These are phyloP conservation scores for Harringtonia lauricola DNA, from an alignment of 2,329 filamentous ascomycete species.

Conservation along the genomic window DNA sequence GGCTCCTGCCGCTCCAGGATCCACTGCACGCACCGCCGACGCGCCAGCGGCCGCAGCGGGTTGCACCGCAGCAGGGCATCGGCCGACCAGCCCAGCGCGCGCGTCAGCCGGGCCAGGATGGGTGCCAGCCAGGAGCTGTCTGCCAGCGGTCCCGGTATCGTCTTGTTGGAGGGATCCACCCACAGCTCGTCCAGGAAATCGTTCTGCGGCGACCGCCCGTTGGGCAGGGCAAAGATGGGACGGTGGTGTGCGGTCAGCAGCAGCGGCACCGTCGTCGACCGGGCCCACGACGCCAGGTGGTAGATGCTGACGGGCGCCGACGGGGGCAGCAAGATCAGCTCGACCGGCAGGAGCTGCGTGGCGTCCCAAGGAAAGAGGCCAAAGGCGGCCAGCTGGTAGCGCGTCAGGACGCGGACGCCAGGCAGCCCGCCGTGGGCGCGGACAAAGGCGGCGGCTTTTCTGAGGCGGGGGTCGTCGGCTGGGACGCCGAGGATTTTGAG, in stretches of 20 bases:
- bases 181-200: conserved; percentile 23
- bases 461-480: conserved; percentile 10
- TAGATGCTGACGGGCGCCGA: conserved; percentile 20
- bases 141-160: no score
- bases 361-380: conserved; percentile 22
- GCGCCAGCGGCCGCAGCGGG: conserved; percentile 10
- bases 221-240: conserved; percentile 18
- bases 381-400: conserved; percentile 12
- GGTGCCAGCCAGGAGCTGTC: neutral
- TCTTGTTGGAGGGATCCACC: conserved; percentile 4
- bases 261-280: conserved; percentile 14
- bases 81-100: conserved; percentile 9
- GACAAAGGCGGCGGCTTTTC: conserved; percentile 15
- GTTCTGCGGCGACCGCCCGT: conserved; percentile 12
- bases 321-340: conserved; percentile 21
- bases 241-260: conserved; percentile 18
- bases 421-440: conserved; percentile 17
- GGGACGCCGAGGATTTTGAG: conserved; percentile 20
- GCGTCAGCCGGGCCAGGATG: neutral
- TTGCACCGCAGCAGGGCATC: conserved; percentile 5
- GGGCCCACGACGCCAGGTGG: conserved; percentile 17
- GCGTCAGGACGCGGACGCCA: conserved; percentile 17
- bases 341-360: conserved; percentile 20
- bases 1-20: conserved; percentile 17
- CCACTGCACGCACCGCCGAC: conserved; percentile 16